A percentile compares a stretch with the other conserved stretches of the same genome.
These are phyloP conservation scores for Lojkania enalia DNA, from an alignment of 2,329 filamentous ascomycete genomes.

Conservation along the genomic window DNA sequence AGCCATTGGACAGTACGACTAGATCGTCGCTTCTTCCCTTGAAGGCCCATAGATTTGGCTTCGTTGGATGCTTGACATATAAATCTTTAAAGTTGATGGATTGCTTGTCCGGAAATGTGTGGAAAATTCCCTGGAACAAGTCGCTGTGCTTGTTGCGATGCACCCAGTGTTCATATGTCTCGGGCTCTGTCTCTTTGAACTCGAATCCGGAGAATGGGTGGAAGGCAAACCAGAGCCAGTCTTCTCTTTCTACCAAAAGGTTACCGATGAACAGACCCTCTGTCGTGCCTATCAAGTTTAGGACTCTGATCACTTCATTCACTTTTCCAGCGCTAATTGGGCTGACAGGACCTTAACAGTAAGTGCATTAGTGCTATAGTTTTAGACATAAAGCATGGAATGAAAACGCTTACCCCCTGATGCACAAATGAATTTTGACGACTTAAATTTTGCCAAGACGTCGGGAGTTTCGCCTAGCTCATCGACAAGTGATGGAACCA, in stretches of 20 bases:
- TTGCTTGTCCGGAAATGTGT: conserved; percentile 22
- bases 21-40: conserved; percentile 26
- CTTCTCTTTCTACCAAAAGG: conserved; percentile 15
- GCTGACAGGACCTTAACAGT: conserved; percentile 24
- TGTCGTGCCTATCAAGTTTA: conserved; percentile 27
- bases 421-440: conserved; percentile 33
- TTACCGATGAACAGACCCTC: conserved; percentile 28
- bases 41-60: conserved; percentile 23
- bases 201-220: conserved; percentile 25
- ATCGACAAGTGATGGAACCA: conserved; percentile 29
- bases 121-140: conserved; percentile 26
- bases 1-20: conserved; percentile 24
- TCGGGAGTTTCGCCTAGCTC: conserved; percentile 26
- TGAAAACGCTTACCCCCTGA: conserved; percentile 31
- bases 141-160: conserved; percentile 32
- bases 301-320: conserved; percentile 20
- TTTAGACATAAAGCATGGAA: not conserved
- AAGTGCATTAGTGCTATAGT: not conserved
- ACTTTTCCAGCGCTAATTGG: conserved; percentile 21
- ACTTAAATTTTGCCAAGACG: conserved; percentile 23
- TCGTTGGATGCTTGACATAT: conserved; percentile 21
- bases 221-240: conserved; percentile 32
- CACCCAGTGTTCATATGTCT: conserved; percentile 43
- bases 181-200: conserved; percentile 27
- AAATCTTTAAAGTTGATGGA: conserved; percentile 26